A percentile compares a stretch with the other conserved stretches of the same genome.
Evolutionary conservation across 495 filamentous ascomycete genomes (phyloP).

Genomic region (Aspergillus wentii): DNA sequence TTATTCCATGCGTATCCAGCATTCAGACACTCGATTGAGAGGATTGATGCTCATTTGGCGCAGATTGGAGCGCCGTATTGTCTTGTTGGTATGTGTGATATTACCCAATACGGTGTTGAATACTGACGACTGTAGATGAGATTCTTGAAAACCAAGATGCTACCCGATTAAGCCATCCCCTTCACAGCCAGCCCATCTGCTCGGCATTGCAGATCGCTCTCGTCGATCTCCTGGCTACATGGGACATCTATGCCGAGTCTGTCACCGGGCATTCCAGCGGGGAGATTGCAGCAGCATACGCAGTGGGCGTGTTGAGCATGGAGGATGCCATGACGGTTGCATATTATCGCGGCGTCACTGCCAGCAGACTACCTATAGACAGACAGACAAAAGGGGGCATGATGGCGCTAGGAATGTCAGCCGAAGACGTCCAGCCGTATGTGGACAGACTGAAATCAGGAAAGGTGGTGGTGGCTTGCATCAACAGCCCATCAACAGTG

Average conservation of each 20-base stretch:
- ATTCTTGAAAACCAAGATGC: not conserved
- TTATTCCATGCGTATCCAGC: conserved; percentile 27
- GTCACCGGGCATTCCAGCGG: conserved; percentile 60
- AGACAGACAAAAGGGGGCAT: conserved; percentile 17
- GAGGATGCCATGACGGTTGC: conserved; percentile 30
- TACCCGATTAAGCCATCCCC: conserved; percentile 10
- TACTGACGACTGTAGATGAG: not conserved
- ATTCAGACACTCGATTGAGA: conserved; percentile 24
- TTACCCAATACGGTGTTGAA: not conserved
- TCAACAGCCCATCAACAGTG: conserved; percentile 38
- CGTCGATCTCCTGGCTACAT: conserved; percentile 23
- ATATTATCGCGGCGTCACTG: conserved; percentile 20
- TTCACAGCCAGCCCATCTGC: conserved; percentile 18
- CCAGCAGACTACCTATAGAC: conserved; percentile 11
- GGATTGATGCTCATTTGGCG: conserved; percentile 11
- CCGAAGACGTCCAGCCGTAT: conserved; percentile 13
- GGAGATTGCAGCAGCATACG: conserved; percentile 48
- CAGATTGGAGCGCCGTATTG: conserved; percentile 19
- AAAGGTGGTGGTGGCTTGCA: conserved; percentile 36
- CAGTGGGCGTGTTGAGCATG: conserved; percentile 20
- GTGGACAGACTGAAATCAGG: conserved; percentile 4
- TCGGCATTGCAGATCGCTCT: conserved; percentile 28
- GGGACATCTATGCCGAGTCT: conserved; percentile 20
- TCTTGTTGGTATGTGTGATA: conserved; percentile 11
- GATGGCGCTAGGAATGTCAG: conserved; percentile 27